Conservation (phyloP, 306 rosid genomes). For the Prunus fruticosa region DNA sequence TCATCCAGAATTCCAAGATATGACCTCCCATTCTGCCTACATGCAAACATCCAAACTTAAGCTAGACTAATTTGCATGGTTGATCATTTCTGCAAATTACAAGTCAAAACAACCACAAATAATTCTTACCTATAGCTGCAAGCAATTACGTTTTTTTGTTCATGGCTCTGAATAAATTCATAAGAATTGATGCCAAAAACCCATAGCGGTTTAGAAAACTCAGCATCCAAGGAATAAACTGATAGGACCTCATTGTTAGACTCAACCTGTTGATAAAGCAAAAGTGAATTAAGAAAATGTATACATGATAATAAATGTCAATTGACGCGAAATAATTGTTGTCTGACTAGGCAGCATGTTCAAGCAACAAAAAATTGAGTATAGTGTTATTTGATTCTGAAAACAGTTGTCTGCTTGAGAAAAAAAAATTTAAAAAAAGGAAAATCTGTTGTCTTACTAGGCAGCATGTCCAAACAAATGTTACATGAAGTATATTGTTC, state of each 20-base stretch:
- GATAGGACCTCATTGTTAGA: constrained; percentile 62
- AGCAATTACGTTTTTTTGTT: constrained; percentile 52
- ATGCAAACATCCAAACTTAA: constrained; percentile 24
- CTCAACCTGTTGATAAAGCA: constrained; percentile 60
- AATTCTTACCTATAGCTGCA: constrained; percentile 74
- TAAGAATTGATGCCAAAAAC: constrained; percentile 74
- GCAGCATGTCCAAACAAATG: no score
- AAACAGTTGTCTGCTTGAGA: background rate
- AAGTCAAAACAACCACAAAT: constrained; percentile 5
- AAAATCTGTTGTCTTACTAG: background rate
- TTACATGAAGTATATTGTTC: background rate
- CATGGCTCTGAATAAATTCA: constrained; percentile 51
- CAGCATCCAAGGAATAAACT: constrained; percentile 72
- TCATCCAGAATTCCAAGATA: constrained; percentile 80
- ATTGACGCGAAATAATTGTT: background rate
- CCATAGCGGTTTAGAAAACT: constrained; percentile 86
- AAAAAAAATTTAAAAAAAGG: background rate
- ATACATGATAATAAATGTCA: background rate
- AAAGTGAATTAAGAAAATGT: constrained; percentile 6
- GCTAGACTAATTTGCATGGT: background rate
- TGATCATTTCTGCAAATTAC: background rate
- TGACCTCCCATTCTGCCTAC: constrained; percentile 79
- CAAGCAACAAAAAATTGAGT: constrained; percentile 4
- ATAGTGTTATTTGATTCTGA: background rate
- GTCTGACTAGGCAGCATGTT: constrained; percentile 12